Percentiles rank a stretch among this genome's conserved stretches.
Evolutionary conservation across 495 filamentous ascomycete species (phyloP).

Genomic region (Letharia columbiana): DNA sequence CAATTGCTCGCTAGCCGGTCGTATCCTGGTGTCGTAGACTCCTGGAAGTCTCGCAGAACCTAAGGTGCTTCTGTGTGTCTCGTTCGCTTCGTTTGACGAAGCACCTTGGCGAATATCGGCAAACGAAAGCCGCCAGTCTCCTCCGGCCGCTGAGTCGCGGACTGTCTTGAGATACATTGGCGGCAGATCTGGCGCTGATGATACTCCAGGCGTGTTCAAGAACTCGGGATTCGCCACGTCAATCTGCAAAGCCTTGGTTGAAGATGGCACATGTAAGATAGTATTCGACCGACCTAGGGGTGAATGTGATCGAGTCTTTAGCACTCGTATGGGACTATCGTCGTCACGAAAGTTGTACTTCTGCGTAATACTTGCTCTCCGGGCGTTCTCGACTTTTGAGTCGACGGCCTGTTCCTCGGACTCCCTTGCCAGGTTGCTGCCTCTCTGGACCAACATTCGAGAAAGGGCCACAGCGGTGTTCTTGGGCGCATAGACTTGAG

Average conservation of each 20-base stretch:
- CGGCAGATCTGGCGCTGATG: conserved; percentile 8
- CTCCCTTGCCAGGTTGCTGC: conserved; percentile 11
- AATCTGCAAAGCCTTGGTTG: conserved; percentile 1
- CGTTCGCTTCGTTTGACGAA: neutral
- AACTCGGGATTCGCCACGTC: conserved; percentile 2
- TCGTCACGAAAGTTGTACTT: conserved; percentile 19
- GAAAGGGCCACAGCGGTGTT: conserved; percentile 9
- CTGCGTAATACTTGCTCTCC: conserved; percentile 3
- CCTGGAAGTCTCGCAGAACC: neutral
- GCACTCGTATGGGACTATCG: conserved; percentile 10
- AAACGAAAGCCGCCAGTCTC: conserved; percentile 4
- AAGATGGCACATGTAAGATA: conserved; percentile 8
- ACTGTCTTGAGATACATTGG: neutral
- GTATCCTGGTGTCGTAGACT: conserved; percentile 12
- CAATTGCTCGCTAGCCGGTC: conserved; percentile 15
- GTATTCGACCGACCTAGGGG: conserved; percentile 9
- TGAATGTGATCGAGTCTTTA: conserved; percentile 11
- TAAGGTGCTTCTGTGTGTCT: neutral
- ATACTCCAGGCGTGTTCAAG: conserved; percentile 1
- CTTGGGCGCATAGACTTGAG: conserved; percentile 11
- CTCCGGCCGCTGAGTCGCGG: neutral
- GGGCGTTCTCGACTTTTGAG: neutral
- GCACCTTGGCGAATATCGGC: neutral
- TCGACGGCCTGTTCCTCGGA: conserved; percentile 3
- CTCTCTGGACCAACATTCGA: conserved; percentile 19